Conservation (phyloP, 768 basidiomycete genomes). For the Dentipellis sp. region DNA sequence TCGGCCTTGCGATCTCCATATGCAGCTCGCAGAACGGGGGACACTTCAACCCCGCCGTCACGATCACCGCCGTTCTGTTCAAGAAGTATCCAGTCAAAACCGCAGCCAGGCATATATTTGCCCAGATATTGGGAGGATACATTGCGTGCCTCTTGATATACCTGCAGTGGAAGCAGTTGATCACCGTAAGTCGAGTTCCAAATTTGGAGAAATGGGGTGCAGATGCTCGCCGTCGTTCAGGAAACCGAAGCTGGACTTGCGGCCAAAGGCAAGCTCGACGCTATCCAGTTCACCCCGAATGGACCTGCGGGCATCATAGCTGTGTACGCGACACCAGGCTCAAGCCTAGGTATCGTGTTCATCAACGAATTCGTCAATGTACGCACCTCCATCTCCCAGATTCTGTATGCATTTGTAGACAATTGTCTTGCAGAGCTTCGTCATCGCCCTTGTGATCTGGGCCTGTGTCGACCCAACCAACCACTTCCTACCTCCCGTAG, state of each 20-base stretch:
- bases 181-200: constrained; percentile 8
- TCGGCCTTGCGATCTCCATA: constrained; percentile 26
- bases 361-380: constrained; percentile 33
- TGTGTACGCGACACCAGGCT: constrained; percentile 24
- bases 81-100: constrained; percentile 37
- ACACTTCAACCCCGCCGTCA: constrained; percentile 47
- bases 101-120: constrained; percentile 19
- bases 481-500: constrained; percentile 18
- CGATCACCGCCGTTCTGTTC: constrained; percentile 41
- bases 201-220: neutral
- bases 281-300: constrained; percentile 24
- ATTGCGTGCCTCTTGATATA: constrained; percentile 21
- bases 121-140: constrained; percentile 26
- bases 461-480: constrained; percentile 20
- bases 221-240: constrained; percentile 1
- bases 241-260: constrained; percentile 22
- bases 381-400: constrained; percentile 3
- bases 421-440: constrained; percentile 12
- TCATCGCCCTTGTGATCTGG: constrained; percentile 17
- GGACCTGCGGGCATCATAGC: constrained; percentile 32
- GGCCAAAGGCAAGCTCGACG: constrained; percentile 19
- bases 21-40: constrained; percentile 27
- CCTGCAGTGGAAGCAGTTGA: constrained; percentile 17
- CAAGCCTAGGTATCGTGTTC: constrained; percentile 24
- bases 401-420: neutral